Evolutionary conservation across 768 basidiomycete genomes (phyloP).

Genomic region (Mycena floridula): DNA sequence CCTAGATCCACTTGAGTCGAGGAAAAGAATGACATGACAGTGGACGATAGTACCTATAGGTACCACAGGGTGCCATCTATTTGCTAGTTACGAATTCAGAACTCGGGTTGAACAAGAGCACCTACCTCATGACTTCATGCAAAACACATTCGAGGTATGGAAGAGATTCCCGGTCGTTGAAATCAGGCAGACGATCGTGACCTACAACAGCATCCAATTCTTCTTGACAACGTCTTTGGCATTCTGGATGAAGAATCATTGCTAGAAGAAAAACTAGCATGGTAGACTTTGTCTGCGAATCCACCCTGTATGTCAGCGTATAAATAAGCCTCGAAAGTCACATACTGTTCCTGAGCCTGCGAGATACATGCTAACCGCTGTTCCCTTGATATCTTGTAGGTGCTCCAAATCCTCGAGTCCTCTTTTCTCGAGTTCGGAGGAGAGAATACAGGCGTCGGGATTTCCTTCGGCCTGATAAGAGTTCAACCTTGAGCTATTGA

Average conservation of each 20-base stretch:
- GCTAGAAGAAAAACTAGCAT: conserved; percentile 19
- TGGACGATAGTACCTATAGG: conserved; percentile 6
- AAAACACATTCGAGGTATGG: conserved; percentile 16
- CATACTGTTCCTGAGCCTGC: conserved; percentile 33
- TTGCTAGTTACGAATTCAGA: too few species aligned
- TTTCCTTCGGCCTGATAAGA: conserved; percentile 17
- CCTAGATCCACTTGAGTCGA: conserved; percentile 10
- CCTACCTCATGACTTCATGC: conserved; percentile 7
- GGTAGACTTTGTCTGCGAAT: conserved; percentile 16
- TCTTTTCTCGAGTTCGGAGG: conserved; percentile 10
- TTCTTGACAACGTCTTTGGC: conserved; percentile 19
- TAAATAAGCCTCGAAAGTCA: not conserved
- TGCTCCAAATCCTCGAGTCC: conserved; percentile 3
- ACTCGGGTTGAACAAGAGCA: not conserved
- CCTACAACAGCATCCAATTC: conserved; percentile 22
- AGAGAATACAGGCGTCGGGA: conserved; percentile 17
- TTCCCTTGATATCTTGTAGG: conserved; percentile 13
- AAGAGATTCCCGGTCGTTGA: conserved; percentile 14
- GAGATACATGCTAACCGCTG: conserved; percentile 14
- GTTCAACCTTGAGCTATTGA: conserved; percentile 16
- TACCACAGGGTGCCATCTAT: conserved; percentile 13
- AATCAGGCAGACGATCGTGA: conserved; percentile 16
- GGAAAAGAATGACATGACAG: not conserved
- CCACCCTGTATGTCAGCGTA: conserved; percentile 1
- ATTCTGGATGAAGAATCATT: conserved; percentile 20